These are phyloP conservation scores for Rhipidocladum racemiflorum DNA, from an alignment of 176 grass and related monocot species.

Conservation along the genomic window DNA sequence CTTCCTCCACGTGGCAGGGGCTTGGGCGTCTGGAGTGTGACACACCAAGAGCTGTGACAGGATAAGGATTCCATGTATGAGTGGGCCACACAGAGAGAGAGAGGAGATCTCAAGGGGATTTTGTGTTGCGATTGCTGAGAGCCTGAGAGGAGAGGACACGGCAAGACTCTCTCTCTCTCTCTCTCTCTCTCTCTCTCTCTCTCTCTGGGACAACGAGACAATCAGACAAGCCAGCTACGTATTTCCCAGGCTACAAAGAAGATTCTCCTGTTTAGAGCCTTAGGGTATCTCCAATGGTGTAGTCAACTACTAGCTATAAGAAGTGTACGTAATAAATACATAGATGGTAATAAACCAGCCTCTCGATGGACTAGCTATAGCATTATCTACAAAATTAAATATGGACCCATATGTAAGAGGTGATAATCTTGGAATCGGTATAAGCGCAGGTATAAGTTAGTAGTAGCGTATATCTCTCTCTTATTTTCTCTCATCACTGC, in stretches of 20 bases:
- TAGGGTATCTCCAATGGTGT: no score
- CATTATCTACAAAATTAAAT: no score
- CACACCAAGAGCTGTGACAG: neutral
- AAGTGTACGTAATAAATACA: no score
- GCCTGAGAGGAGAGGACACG: no score
- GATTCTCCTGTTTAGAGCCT: constrained; percentile 8
- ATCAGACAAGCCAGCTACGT: constrained; percentile 19
- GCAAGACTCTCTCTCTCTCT: constrained; percentile 22
- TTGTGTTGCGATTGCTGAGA: constrained; percentile 22
- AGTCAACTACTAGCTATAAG: no score
- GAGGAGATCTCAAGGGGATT: neutral
- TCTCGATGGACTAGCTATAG: no score
- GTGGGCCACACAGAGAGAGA: constrained; percentile 8
- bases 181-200: neutral
- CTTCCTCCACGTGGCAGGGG: neutral
- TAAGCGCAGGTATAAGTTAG: no score
- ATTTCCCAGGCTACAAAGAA: neutral
- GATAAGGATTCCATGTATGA: constrained; percentile 34
- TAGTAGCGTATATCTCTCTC: no score
- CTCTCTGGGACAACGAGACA: neutral
- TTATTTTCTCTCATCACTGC: no score
- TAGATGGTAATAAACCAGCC: no score
- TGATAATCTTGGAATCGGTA: no score
- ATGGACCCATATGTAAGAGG: no score
- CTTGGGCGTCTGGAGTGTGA: neutral